Base-by-base conservation (phyloP, 805 yeast genomes). In the Maudiozyma serrabonitensis region DNA sequence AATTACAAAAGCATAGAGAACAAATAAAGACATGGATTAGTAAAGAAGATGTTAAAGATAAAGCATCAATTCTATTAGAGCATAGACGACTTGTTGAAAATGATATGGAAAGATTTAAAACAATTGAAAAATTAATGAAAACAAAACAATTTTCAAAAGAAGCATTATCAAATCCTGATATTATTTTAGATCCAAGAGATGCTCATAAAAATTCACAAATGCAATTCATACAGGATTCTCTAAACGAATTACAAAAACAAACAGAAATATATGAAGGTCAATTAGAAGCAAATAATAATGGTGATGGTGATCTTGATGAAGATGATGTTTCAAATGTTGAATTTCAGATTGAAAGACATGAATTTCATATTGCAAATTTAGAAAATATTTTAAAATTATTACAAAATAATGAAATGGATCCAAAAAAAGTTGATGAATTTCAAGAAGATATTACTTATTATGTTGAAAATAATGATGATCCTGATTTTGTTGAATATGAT, bases 41-140 rank as follows among this genome's bases (percentile, higher is more conserved):
- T 41, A 90, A 91, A 56, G 86, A 83, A 57, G 95, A 90, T 54
- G 89, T 90, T 44, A 89, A 95, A 65, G 95, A 91, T 59, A 93
- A 88, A 64, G 86, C 84, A 59, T 77, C 81, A 15, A 65, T 73
- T 46, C 71, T 87, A 54, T 73, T 83, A 50, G 97, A 91, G 59
- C 85, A 89, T 61, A 74, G 93, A 53, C 72, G 75, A 57, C 62
- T 79, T 46, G 85, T 85, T 55, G 84, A 79, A 59, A 71, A 72
- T 54, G 93, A 93, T 53, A 91, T 91, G 99, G 99, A 91, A 68
- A 79, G 89, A 59, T 93, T 91, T 70, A 93, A 93, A 66, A 91
- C 88, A 49, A 87, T 91, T 57, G 99, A 91, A 68, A 87, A 89
- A 69, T 80, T 84, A 54, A 84, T 87, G 79, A 91, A 91, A 70